These are phyloP conservation scores for Pyrenochaeta sp. DNA, from an alignment of 2,329 filamentous ascomycete genomes.

Conservation along the genomic window DNA sequence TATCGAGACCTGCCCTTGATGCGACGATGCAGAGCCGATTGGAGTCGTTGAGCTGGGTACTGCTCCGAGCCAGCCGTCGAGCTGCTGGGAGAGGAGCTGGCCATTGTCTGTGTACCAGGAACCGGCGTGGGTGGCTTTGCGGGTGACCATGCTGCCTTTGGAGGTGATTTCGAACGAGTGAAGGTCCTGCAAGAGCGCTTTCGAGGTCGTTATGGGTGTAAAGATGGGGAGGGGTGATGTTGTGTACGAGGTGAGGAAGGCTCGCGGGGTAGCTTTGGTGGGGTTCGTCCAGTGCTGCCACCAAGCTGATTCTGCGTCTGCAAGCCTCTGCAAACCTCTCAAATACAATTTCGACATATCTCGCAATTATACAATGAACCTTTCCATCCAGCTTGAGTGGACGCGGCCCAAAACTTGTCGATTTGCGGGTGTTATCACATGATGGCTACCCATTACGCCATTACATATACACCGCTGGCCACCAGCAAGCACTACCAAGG, in stretches of 20 bases:
- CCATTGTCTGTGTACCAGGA: constrained; percentile 81
- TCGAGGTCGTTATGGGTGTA: neutral
- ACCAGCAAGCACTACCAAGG: too few species aligned
- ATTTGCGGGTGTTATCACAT: neutral
- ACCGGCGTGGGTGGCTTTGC: constrained; percentile 78
- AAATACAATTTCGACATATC: too few species aligned
- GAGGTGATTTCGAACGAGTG: constrained; percentile 2
- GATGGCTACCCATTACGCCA: neutral
- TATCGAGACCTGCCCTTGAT: constrained; percentile 55
- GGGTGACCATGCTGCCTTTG: constrained; percentile 45
- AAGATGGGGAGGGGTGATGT: constrained; percentile 2
- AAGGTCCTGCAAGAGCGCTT: neutral
- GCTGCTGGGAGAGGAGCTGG: constrained; percentile 68
- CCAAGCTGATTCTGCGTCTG: neutral
- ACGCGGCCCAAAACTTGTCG: too few species aligned
- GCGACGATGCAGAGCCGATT: constrained; percentile 58
- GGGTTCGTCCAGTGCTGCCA: constrained; percentile 9
- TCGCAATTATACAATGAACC: too few species aligned
- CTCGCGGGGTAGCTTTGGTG: constrained; percentile 22
- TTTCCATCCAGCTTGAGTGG: too few species aligned
- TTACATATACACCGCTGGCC: too few species aligned
- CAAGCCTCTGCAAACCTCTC: neutral
- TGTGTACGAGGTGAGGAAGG: neutral
- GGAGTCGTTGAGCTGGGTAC: constrained; percentile 74
- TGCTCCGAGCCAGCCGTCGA: constrained; percentile 76